Conservation (phyloP, 345 rosid genomes). For the Moricandia moricandioides region DNA sequence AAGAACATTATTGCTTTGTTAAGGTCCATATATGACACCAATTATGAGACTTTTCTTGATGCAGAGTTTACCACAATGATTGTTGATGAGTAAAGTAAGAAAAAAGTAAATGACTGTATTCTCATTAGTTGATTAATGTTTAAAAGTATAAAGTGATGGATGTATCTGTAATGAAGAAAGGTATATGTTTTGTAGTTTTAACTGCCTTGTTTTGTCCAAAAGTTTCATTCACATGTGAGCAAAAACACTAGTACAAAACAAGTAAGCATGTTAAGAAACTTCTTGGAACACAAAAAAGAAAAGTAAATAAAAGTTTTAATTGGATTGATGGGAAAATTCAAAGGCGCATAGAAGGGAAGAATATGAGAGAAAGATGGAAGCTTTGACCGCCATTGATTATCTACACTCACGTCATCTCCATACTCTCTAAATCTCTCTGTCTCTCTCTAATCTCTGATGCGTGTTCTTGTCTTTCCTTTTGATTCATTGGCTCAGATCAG, state of each 20-base stretch:
- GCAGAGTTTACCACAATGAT: background rate
- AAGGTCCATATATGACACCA: slow-evolving; percentile 14
- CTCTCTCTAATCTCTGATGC: slow-evolving; percentile 16
- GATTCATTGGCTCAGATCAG: slow-evolving; percentile 49
- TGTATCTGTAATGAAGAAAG: background rate
- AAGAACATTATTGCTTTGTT: slow-evolving; percentile 21
- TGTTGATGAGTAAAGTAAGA: background rate
- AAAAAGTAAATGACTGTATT: too few relatives aligned
- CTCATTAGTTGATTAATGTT: background rate
- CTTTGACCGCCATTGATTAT: slow-evolving; percentile 20
- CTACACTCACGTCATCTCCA: slow-evolving; percentile 31
- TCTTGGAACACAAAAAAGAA: background rate
- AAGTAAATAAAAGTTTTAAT: background rate
- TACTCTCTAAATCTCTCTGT: background rate
- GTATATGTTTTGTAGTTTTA: background rate
- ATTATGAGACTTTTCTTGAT: background rate
- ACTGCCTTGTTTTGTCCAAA: background rate
- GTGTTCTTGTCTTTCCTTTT: background rate
- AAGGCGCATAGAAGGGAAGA: slow-evolving; percentile 45
- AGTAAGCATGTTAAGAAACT: background rate
- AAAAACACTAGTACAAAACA: background rate
- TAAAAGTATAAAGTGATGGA: too few relatives aligned
- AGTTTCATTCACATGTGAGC: background rate
- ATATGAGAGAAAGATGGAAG: slow-evolving; percentile 50
- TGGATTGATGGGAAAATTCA: slow-evolving; percentile 33